Evolutionary conservation across 176 grass and related monocot genomes (phyloP).

Genomic region (Sorghum bicolor): DNA sequence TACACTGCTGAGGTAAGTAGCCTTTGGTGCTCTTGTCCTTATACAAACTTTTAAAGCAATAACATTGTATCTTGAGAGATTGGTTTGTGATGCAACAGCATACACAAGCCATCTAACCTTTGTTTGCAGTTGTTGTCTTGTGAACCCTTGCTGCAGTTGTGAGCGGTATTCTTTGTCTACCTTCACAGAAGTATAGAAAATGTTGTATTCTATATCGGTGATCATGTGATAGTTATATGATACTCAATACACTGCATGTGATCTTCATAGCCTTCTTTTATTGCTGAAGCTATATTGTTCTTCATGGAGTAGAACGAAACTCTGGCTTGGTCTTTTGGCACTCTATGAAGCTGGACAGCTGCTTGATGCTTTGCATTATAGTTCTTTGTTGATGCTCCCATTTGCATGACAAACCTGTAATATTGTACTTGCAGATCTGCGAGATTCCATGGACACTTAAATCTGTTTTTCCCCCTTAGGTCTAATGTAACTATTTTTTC

Average conservation of each 20-base stretch:
- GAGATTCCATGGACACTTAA: not conserved
- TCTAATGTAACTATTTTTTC: not conserved
- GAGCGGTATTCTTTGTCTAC: not conserved
- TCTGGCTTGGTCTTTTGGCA: not conserved
- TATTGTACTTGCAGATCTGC: not conserved
- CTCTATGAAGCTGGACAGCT: not conserved
- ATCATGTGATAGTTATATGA: not conserved
- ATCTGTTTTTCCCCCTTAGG: not conserved
- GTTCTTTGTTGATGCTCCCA: not conserved
- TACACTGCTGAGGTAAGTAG: conserved; percentile 72
- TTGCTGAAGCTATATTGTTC: not conserved
- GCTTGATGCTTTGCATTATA: not conserved
- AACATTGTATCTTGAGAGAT: not conserved
- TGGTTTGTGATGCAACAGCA: not conserved
- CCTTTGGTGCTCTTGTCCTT: not conserved
- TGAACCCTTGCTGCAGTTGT: not conserved
- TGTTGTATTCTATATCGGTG: not conserved
- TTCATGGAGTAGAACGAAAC: conserved; percentile 1
- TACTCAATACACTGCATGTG: not conserved
- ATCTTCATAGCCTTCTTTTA: not conserved
- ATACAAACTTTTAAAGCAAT: conserved; percentile 3
- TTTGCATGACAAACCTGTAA: not conserved
- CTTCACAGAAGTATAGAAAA: not conserved
- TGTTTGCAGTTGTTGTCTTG: conserved; percentile 5
- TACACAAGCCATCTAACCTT: not conserved